These are phyloP conservation scores for Paramyrothecium roridum DNA, from an alignment of 2,329 filamentous ascomycete genomes.

Conservation along the genomic window DNA sequence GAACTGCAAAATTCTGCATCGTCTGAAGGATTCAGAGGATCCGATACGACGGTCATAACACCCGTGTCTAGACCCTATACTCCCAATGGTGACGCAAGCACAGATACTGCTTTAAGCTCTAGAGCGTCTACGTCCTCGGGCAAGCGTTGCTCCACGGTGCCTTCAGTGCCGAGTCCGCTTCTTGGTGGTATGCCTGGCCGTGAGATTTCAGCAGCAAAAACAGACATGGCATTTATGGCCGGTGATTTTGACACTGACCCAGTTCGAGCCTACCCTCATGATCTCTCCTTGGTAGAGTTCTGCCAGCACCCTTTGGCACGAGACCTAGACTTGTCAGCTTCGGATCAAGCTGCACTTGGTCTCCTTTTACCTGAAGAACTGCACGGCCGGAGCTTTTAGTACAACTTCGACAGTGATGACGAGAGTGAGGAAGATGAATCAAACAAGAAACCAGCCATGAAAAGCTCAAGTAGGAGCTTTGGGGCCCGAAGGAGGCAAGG, in stretches of 20 bases:
- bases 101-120: conserved; percentile 5
- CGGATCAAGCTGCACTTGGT: conserved; percentile 26
- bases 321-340: conserved; percentile 20
- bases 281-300: conserved; percentile 30
- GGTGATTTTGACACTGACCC: conserved; percentile 23
- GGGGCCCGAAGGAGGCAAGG: conserved; percentile 4
- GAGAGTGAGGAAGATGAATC: conserved; percentile 15
- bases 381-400: conserved; percentile 31
- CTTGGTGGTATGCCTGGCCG: conserved; percentile 34
- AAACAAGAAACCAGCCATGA: conserved; percentile 5
- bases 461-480: conserved; percentile 3
- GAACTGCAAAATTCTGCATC: conserved; percentile 8
- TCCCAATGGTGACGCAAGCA: conserved; percentile 6
- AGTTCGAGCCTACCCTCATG: conserved; percentile 28
- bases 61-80: background rate
- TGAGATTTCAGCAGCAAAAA: conserved; percentile 33
- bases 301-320: conserved; percentile 31
- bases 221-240: conserved; percentile 30
- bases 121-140: conserved; percentile 1
- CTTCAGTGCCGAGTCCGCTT: conserved; percentile 37
- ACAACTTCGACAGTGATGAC: conserved; percentile 31
- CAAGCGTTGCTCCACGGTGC: conserved; percentile 1
- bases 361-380: conserved; percentile 30
- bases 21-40: conserved; percentile 1
- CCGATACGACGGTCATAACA: background rate